phyloP scores from a whole-genome alignment of 2,329 filamentous ascomycete species.

The Diaporthe citrichinensis region DNA sequence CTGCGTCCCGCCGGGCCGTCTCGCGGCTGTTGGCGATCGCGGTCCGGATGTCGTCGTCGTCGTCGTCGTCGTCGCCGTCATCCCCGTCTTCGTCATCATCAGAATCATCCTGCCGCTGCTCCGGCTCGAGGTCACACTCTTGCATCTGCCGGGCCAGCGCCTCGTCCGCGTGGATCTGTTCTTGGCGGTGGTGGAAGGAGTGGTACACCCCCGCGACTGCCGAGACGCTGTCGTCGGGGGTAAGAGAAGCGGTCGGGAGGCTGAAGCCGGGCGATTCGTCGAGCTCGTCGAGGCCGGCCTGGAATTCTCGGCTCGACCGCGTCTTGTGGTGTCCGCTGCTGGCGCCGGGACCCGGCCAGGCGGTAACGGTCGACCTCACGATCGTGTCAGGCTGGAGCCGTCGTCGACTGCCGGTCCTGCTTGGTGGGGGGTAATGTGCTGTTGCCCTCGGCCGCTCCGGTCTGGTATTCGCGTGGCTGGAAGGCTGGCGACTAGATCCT shows the following conservation, averaged over 20 bases:
- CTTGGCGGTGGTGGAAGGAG: neutral
- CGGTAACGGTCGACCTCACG: neutral
- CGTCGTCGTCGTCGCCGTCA: neutral
- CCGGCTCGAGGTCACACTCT: neutral
- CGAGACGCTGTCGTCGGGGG: slow-evolving; percentile 29
- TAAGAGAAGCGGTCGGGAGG: neutral
- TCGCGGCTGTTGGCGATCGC: neutral
- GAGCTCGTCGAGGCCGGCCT: slow-evolving; percentile 21
- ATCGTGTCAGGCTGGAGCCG: neutral
- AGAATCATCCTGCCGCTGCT: neutral
- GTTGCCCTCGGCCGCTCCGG: neutral
- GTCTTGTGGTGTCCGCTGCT: neutral
- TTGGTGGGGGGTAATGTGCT: neutral
- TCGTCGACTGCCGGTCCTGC: neutral
- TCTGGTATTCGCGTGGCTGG: neutral
- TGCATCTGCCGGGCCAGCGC: slow-evolving; percentile 17
- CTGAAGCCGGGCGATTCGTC: neutral
- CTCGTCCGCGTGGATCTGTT: slow-evolving; percentile 8
- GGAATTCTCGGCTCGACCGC: slow-evolving; percentile 19
- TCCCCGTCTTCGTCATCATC: neutral
- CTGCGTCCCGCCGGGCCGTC: neutral
- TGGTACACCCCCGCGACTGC: slow-evolving; percentile 1
- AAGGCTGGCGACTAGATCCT: neutral
- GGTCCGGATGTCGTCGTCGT: neutral
- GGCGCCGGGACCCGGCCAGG: slow-evolving; percentile 20